A percentile compares a stretch with the other conserved stretches of the same genome.
phyloP scores from a whole-genome alignment of 2,329 filamentous ascomycete genomes.

The Cladosporium colombiae region DNA sequence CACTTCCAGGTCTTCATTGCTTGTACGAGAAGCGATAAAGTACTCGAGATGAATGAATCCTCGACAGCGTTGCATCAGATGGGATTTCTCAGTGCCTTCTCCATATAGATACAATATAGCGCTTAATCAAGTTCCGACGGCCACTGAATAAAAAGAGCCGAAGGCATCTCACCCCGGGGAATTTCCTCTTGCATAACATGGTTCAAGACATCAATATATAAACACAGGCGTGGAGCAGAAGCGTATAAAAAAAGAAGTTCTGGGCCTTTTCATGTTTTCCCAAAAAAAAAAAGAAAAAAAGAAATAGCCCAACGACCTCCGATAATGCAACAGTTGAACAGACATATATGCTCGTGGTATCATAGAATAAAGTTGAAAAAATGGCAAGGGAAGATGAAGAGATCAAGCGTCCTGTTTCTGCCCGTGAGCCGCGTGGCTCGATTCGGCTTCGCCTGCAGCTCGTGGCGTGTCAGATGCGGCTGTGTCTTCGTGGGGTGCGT shows the following conservation, averaged over 20 bases:
- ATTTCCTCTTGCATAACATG: not conserved
- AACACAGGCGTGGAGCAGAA: not conserved
- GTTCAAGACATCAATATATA: not conserved
- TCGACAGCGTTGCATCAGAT: not conserved
- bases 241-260: not conserved
- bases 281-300: not conserved
- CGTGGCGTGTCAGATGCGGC: not conserved
- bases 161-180: not conserved
- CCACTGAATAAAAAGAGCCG: not conserved
- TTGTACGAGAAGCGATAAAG: too few species aligned
- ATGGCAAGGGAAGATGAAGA: not conserved
- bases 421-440: not conserved
- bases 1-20: too few species aligned
- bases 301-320: not conserved
- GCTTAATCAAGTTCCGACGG: too few species aligned
- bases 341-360: conserved; percentile 15
- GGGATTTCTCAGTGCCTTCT: too few species aligned
- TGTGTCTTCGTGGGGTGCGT: not conserved
- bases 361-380: conserved; percentile 6
- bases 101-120: too few species aligned
- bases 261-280: not conserved
- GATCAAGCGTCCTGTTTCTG: not conserved
- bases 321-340: not conserved
- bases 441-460: not conserved
- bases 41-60: too few species aligned